Conservation (phyloP, 2,329 filamentous ascomycete species). For the Xylaria polymorpha region DNA sequence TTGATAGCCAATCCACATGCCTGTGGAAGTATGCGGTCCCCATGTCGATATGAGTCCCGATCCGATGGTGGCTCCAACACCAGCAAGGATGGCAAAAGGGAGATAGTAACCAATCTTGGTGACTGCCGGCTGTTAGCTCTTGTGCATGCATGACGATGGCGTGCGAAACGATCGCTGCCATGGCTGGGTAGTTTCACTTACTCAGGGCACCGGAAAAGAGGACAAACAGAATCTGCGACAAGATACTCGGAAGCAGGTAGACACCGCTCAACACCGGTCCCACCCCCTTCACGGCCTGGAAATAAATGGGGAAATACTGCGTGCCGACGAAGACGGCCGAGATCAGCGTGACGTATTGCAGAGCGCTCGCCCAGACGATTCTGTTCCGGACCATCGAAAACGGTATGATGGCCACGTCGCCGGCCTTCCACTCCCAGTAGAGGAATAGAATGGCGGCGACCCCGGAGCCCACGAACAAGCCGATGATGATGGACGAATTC, state of each 20-base stretch:
- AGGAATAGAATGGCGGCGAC: conserved; percentile 52
- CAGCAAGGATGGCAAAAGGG: conserved; percentile 45
- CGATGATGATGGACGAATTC: conserved; percentile 54
- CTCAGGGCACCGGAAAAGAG: conserved; percentile 57
- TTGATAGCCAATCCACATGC: conserved; percentile 48
- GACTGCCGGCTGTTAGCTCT: conserved; percentile 37
- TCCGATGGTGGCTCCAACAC: conserved; percentile 41
- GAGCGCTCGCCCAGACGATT: conserved; percentile 56
- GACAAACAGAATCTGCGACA: conserved; percentile 64
- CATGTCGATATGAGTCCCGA: conserved; percentile 48
- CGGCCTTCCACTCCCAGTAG: conserved; percentile 56
- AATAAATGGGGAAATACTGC: conserved; percentile 50
- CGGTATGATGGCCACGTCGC: conserved; percentile 63
- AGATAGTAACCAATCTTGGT: conserved; percentile 47
- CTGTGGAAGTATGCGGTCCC: conserved; percentile 42
- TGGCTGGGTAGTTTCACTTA: conserved; percentile 27
- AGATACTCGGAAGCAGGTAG: conserved; percentile 49
- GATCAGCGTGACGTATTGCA: conserved; percentile 58
- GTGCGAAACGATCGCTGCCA: not conserved
- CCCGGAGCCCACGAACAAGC: conserved; percentile 55
- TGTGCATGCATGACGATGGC: not conserved
- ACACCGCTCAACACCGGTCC: conserved; percentile 50
- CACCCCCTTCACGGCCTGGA: conserved; percentile 49
- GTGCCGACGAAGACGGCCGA: conserved; percentile 56
- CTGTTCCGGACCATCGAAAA: conserved; percentile 57